Evolutionary conservation across 2,329 filamentous ascomycete genomes (phyloP).

Genomic region (Exutisphaerella laricina): DNA sequence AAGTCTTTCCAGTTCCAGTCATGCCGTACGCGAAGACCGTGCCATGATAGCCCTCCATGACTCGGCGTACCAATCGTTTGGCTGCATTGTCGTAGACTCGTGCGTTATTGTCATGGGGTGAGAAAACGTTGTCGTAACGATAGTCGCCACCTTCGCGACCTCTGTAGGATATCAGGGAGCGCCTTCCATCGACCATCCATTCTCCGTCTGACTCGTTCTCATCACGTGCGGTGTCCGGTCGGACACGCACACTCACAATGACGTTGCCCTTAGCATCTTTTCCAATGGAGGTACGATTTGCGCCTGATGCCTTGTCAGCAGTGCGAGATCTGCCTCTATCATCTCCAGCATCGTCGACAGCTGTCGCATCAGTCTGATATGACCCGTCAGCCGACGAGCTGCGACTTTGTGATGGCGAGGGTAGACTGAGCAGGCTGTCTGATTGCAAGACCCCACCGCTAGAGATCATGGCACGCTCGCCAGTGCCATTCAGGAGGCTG

Average conservation of each 20-base stretch:
- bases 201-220: constrained; percentile 64
- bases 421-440: constrained; percentile 68
- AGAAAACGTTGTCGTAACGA: constrained; percentile 94
- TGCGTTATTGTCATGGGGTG: constrained; percentile 86
- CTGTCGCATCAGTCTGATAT: constrained; percentile 83
- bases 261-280: constrained; percentile 90
- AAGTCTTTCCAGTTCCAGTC: constrained; percentile 96
- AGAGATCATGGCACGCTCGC: constrained; percentile 67
- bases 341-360: constrained; percentile 74
- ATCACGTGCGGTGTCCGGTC: constrained; percentile 67
- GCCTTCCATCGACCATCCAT: constrained; percentile 85
- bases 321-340: constrained; percentile 43
- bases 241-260: constrained; percentile 86
- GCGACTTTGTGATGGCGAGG: constrained; percentile 80
- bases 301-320: constrained; percentile 30
- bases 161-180: constrained; percentile 72
- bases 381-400: constrained; percentile 91
- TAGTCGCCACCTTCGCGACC: constrained; percentile 92
- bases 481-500: constrained; percentile 72
- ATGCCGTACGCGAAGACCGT: constrained; percentile 98
- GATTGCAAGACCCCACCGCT: constrained; percentile 59
- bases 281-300: constrained; percentile 30
- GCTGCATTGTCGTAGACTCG: constrained; percentile 91
- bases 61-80: constrained; percentile 86
- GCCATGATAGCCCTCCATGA: constrained; percentile 99